Evolutionary conservation across 2,329 filamentous ascomycete species (phyloP), one percentile per base, ranked within the genome.

Genomic region (Talaromyces sp.): DNA sequence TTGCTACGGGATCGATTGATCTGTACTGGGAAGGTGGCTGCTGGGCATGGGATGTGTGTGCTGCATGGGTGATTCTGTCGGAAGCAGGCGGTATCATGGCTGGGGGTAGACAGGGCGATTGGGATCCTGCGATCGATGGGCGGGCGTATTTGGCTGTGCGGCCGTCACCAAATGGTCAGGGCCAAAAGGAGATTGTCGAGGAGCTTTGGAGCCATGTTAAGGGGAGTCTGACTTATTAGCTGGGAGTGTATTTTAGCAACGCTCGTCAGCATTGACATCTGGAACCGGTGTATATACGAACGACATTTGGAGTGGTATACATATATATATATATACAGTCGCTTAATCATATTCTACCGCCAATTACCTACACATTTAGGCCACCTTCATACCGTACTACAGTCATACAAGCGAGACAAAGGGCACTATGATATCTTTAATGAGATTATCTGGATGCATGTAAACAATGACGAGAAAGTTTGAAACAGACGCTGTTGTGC

Each of bases 1-100:
- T 88, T 28, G 85, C 85, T 4, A 76, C 78, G 39, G 85, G 85
- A 0, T 75, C 76, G 25, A 62, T 87, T 57, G 85, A 88, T 73
- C 68, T 84, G n/a, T 87, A 87, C 63, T 88, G 85, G 85, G 85
- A 88, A 67, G 84, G 82, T 2, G 85, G 85, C 0, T 86, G 84
- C 67, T 88, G 84, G 85, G 84, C 84, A 8, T 88, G 85, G 85
- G 85, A 88, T 76, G 84, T 88, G 10, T 86, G 84, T 68, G 85
- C 85, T 4, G 85, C 82, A 0, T 87, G 84, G 85, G 80, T 85
- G 2, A 82, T 88, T 57, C 67, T 88, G 49, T 78, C 77, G 27
- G 85, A 88, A 71, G 84, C 85, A 1, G 85, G 85, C 0, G 85
- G 85, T 0, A 77, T 81, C 25, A 77, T 88, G 62, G 84, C 83